Conservation (phyloP, 805 yeast species). For the Lachancea cidri region DNA sequence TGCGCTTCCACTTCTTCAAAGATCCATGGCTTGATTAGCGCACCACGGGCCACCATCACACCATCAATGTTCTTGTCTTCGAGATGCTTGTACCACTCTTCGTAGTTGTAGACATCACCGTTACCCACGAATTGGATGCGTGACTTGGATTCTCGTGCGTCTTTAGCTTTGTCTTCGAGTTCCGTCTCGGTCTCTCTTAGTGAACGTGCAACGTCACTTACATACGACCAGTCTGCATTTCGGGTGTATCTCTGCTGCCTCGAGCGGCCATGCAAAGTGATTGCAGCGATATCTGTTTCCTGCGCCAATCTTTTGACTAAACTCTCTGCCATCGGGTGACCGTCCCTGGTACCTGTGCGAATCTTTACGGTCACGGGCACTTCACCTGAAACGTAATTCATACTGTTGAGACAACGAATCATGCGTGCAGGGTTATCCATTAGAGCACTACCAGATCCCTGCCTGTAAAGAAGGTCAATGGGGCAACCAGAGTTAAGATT, state of each 20-base stretch:
- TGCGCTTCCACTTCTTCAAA: conserved; percentile 90
- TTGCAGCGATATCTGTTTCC: conserved; percentile 82
- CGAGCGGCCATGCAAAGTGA: conserved; percentile 93
- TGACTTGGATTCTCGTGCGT: conserved; percentile 49
- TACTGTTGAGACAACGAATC: conserved; percentile 72
- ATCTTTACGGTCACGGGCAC: conserved; percentile 88
- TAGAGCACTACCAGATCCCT: conserved; percentile 94
- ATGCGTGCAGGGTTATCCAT: conserved; percentile 84
- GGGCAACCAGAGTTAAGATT: conserved; percentile 98
- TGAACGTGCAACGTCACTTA: conserved; percentile 63
- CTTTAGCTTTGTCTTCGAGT: conserved; percentile 57
- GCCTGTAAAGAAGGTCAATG: conserved; percentile 85
- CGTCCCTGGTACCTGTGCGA: conserved; percentile 85
- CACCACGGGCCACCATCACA: conserved; percentile 97
- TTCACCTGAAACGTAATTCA: conserved; percentile 86
- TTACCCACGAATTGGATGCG: conserved; percentile 87
- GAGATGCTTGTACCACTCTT: conserved; percentile 80
- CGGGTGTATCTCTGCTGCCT: conserved; percentile 92
- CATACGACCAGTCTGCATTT: conserved; percentile 90
- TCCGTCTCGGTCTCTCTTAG: conserved; percentile 54
- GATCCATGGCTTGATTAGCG: conserved; percentile 97
- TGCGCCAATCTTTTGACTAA: conserved; percentile 65
- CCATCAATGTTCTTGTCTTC: conserved; percentile 70
- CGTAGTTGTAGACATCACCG: conserved; percentile 84
- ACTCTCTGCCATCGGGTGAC: conserved; percentile 79